A percentile compares a stretch with the other conserved stretches of the same genome.
These are phyloP conservation scores for Pestalotiopsis sp. DNA, from an alignment of 2,329 filamentous ascomycete genomes.

Conservation along the genomic window DNA sequence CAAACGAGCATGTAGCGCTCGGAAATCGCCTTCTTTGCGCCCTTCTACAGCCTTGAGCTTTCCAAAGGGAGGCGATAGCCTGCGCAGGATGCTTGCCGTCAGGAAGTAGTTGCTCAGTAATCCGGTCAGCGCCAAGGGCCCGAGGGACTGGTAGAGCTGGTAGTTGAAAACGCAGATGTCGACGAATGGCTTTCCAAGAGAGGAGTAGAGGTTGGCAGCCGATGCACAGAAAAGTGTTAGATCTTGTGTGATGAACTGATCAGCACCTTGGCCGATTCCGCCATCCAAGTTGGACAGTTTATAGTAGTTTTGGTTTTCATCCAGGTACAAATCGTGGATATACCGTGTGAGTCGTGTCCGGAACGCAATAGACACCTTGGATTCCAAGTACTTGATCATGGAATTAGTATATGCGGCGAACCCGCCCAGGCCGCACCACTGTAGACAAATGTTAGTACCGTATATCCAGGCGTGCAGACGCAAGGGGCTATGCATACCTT, in stretches of 20 bases:
- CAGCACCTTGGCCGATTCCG: constrained; percentile 85
- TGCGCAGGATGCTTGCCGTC: constrained; percentile 85
- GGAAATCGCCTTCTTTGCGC: constrained; percentile 91
- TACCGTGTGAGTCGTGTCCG: constrained; percentile 91
- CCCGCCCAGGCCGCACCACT: constrained; percentile 91
- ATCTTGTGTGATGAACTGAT: constrained; percentile 98
- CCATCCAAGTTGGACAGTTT: constrained; percentile 92
- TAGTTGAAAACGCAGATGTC: constrained; percentile 98
- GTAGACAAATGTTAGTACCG: constrained; percentile 2
- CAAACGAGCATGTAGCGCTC: constrained; percentile 83
- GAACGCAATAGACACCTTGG: constrained; percentile 97
- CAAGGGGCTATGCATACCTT: constrained; percentile 54
- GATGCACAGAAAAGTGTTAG: constrained; percentile 92
- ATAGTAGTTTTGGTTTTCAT: constrained; percentile 94
- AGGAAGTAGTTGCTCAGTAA: constrained; percentile 91
- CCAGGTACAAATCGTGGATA: constrained; percentile 95
- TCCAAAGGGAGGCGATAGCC: constrained; percentile 90
- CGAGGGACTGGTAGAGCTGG: constrained; percentile 88
- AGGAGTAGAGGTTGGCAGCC: constrained; percentile 91
- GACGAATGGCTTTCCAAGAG: constrained; percentile 95
- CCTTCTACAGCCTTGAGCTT: constrained; percentile 97
- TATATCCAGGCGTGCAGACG: background rate
- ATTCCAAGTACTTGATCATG: constrained; percentile 98
- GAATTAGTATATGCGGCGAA: constrained; percentile 97
- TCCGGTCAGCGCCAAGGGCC: constrained; percentile 81